phyloP scores from a whole-genome alignment of 2,329 filamentous ascomycete species.

The Ascochyta pisi region DNA sequence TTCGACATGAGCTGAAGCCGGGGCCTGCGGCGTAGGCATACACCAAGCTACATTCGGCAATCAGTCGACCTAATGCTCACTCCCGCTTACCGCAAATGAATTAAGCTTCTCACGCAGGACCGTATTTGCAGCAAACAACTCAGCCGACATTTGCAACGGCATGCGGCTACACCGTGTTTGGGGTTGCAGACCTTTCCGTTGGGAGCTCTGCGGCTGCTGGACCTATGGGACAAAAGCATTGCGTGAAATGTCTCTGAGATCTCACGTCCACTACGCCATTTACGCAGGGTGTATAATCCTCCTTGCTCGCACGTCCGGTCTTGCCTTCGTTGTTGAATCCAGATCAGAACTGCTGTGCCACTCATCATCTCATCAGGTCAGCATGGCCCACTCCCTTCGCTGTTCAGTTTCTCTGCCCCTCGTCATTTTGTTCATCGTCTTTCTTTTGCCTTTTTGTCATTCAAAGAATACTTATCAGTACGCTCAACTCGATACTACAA shows the following conservation, averaged over 20 bases:
- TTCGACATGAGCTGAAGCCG: slow-evolving; percentile 14
- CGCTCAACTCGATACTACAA: slow-evolving; percentile 15
- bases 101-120: slow-evolving; percentile 29
- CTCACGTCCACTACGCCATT: slow-evolving; percentile 5
- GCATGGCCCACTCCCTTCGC: slow-evolving; percentile 12
- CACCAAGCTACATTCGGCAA: slow-evolving; percentile 23
- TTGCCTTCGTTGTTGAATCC: slow-evolving; percentile 6
- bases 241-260: slow-evolving; percentile 5
- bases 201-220: slow-evolving; percentile 15
- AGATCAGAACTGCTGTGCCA: slow-evolving; percentile 14
- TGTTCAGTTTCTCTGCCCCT: slow-evolving; percentile 12
- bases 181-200: slow-evolving; percentile 5
- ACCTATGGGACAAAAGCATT: slow-evolving; percentile 8
- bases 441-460: slow-evolving; percentile 11
- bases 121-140: slow-evolving; percentile 21
- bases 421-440: slow-evolving; percentile 8
- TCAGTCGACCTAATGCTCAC: slow-evolving; percentile 5
- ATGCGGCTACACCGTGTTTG: slow-evolving; percentile 14
- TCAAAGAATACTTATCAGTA: slow-evolving; percentile 9
- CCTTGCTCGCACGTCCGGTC: slow-evolving; percentile 1
- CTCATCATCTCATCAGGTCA: slow-evolving; percentile 15
- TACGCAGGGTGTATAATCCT: slow-evolving; percentile 14
- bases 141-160: slow-evolving; percentile 18
- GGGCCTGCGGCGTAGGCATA: slow-evolving; percentile 22
- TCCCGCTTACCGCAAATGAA: slow-evolving; percentile 18